Conservation (phyloP, 805 yeast species). For the Wickerhamiella cacticola region DNA sequence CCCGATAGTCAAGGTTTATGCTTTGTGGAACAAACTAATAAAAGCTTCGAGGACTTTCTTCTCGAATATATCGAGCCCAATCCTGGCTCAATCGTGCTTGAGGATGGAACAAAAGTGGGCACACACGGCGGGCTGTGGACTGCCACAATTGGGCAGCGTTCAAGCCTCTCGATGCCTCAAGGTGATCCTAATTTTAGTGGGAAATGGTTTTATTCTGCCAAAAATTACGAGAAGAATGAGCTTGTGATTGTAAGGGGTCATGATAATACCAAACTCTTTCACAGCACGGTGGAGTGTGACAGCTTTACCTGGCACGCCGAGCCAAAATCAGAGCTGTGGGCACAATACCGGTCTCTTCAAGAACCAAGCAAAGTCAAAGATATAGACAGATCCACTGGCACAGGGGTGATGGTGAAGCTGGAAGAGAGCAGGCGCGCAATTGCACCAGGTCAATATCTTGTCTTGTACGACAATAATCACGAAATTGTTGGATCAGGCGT, state of each 20-base stretch:
- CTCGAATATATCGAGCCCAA: constrained; percentile 57
- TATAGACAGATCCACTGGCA: constrained; percentile 21
- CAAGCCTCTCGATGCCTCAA: constrained; percentile 77
- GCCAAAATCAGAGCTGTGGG: constrained; percentile 28
- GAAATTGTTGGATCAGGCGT: constrained; percentile 48
- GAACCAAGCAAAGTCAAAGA: constrained; percentile 35
- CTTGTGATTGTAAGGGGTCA: constrained; percentile 66
- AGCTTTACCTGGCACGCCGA: constrained; percentile 42
- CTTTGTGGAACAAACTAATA: constrained; percentile 60
- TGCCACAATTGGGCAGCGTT: constrained; percentile 86
- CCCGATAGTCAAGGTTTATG: constrained; percentile 94
- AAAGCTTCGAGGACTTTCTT: constrained; percentile 51
- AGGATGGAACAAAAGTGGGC: constrained; percentile 67
- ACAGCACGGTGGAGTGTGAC: constrained; percentile 33
- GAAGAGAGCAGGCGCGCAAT: constrained; percentile 49
- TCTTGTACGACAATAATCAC: constrained; percentile 48
- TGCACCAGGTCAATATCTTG: constrained; percentile 82
- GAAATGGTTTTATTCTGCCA: constrained; percentile 75
- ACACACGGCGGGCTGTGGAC: constrained; percentile 81
- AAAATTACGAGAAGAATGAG: constrained; percentile 51
- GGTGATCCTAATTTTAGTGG: constrained; percentile 67
- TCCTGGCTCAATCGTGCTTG: constrained; percentile 73
- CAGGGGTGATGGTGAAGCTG: constrained; percentile 28
- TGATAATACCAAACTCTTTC: constrained; percentile 44
- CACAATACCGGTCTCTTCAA: constrained; percentile 70